A percentile compares a stretch with the other conserved stretches of the same genome.
These are phyloP conservation scores for Monilinia laxa DNA, from an alignment of 2,329 filamentous ascomycete genomes.

Conservation along the genomic window DNA sequence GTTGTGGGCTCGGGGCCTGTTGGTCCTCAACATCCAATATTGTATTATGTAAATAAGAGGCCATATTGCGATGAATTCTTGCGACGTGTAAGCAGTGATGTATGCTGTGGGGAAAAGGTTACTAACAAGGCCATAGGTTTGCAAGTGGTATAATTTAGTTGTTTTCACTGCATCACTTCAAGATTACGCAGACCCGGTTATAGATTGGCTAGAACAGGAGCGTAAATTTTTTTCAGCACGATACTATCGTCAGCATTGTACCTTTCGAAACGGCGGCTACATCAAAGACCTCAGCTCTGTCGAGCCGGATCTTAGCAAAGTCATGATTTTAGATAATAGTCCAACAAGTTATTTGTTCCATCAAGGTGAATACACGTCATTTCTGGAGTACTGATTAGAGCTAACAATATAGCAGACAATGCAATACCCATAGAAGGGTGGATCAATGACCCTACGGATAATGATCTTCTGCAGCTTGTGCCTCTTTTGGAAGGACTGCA, in stretches of 20 bases:
- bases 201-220: slow-evolving; percentile 97
- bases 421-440: slow-evolving; percentile 98
- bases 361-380: slow-evolving; percentile 65
- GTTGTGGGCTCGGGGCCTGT: slow-evolving; percentile 66
- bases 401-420: slow-evolving; percentile 65
- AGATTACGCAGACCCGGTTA: slow-evolving; percentile 97
- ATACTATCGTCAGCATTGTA: slow-evolving; percentile 97
- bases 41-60: slow-evolving; percentile 98
- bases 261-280: slow-evolving; percentile 89
- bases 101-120: background rate
- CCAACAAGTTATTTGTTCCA: slow-evolving; percentile 98
- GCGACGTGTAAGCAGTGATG: slow-evolving; percentile 61
- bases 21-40: slow-evolving; percentile 88
- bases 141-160: slow-evolving; percentile 97
- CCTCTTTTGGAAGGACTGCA: slow-evolving; percentile 91
- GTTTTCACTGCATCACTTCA: slow-evolving; percentile 97
- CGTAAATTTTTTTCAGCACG: slow-evolving; percentile 92
- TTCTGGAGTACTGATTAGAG: slow-evolving; percentile 1
- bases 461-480: slow-evolving; percentile 87
- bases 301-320: slow-evolving; percentile 93
- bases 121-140: slow-evolving; percentile 57
- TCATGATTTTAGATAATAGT: slow-evolving; percentile 99
- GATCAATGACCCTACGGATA: slow-evolving; percentile 98
- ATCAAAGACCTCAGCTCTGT: slow-evolving; percentile 97
- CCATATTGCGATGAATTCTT: slow-evolving; percentile 97